These are phyloP conservation scores for Cadophora malorum DNA, from an alignment of 2,329 filamentous ascomycete species.

Conservation along the genomic window DNA sequence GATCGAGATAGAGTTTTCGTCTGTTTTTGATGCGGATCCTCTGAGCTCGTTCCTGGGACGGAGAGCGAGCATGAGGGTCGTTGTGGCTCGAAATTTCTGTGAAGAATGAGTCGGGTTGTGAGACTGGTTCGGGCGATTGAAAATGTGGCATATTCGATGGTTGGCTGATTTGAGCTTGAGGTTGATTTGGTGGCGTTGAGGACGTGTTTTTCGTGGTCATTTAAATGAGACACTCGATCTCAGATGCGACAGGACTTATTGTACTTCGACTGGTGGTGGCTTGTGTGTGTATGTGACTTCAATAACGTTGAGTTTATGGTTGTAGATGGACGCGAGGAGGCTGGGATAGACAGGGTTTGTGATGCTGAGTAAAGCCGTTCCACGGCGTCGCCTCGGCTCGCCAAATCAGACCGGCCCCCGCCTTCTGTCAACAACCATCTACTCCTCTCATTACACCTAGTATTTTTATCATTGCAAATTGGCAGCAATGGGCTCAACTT, in stretches of 20 bases:
- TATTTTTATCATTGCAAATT: background rate
- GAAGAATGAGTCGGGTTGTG: conserved; percentile 13
- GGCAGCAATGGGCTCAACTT: conserved; percentile 25
- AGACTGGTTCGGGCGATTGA: conserved; percentile 23
- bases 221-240: background rate
- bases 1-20: conserved; percentile 45
- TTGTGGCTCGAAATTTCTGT: background rate
- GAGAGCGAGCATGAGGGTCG: background rate
- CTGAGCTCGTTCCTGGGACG: conserved; percentile 30
- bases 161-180: conserved; percentile 17
- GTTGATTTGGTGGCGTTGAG: conserved; percentile 18
- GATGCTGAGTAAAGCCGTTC: conserved; percentile 14
- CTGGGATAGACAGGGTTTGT: background rate
- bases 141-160: conserved; percentile 39
- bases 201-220: background rate
- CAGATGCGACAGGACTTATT: background rate
- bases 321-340: background rate
- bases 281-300: background rate
- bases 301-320: background rate
- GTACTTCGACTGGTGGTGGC: background rate
- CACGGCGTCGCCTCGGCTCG: conserved; percentile 20
- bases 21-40: conserved; percentile 45
- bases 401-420: conserved; percentile 16
- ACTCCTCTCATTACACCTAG: background rate
- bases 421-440: conserved; percentile 20